Conservation (phyloP, 208 protist genomes). For the Trypanosomatidae sp. region DNA sequence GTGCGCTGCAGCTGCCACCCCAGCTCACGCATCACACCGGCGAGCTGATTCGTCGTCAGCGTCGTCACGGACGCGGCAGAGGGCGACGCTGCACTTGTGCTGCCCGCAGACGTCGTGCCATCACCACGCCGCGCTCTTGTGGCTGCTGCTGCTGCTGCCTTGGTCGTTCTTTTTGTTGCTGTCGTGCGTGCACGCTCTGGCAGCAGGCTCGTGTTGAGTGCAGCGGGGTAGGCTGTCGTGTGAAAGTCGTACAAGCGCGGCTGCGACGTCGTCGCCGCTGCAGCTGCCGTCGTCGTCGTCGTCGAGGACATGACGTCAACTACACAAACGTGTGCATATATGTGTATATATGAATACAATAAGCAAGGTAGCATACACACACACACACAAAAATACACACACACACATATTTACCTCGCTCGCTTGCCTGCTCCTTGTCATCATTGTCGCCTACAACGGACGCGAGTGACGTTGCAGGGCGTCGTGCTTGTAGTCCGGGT, state of each 20-base stretch:
- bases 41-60: neutral
- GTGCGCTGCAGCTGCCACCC: no score
- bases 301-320: no score
- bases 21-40: neutral
- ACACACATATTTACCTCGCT: neutral
- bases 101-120: constrained; percentile 78
- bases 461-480: constrained; percentile 46
- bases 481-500: constrained; percentile 61
- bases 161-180: no score
- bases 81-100: constrained; percentile 78
- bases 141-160: constrained; percentile 86
- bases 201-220: no score
- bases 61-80: constrained; percentile 57
- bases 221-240: no score
- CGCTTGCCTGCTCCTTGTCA: neutral
- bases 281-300: no score
- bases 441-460: constrained; percentile 24
- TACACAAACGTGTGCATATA: no score
- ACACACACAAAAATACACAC: neutral
- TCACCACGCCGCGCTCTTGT: no score
- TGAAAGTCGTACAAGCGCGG: no score
- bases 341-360: neutral
- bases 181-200: no score
- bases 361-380: neutral
- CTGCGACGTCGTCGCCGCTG: no score